These are phyloP conservation scores for Hypericum perforatum DNA, from an alignment of 345 rosid species.

Conservation along the genomic window DNA sequence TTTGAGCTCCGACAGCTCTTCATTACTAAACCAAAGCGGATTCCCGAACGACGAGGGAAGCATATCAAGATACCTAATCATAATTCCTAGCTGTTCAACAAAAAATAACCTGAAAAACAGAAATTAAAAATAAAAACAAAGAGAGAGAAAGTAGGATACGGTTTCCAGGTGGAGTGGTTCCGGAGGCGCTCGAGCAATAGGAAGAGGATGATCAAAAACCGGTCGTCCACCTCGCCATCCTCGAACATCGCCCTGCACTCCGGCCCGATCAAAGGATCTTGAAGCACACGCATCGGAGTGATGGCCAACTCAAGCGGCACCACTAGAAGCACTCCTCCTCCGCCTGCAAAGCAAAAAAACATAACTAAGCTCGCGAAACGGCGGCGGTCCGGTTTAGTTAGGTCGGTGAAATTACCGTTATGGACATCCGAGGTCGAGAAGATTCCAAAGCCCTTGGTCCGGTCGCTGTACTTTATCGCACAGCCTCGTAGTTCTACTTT, in stretches of 20 bases:
- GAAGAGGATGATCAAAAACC: slow-evolving; percentile 72
- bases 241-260: slow-evolving; percentile 78
- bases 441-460: slow-evolving; percentile 63
- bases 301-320: slow-evolving; percentile 80
- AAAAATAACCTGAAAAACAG: background rate
- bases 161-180: slow-evolving; percentile 73
- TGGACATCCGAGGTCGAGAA: slow-evolving; percentile 34
- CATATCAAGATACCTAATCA: slow-evolving; percentile 73
- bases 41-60: slow-evolving; percentile 72
- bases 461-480: slow-evolving; percentile 43
- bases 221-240: slow-evolving; percentile 77
- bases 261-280: slow-evolving; percentile 81
- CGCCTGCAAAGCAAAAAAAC: background rate
- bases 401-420: slow-evolving; percentile 27
- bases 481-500: slow-evolving; percentile 66
- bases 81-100: slow-evolving; percentile 8
- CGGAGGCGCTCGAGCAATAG: slow-evolving; percentile 74
- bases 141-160: slow-evolving; percentile 27
- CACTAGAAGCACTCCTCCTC: slow-evolving; percentile 59
- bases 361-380: background rate
- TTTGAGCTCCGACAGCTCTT: slow-evolving; percentile 61
- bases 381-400: background rate
- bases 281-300: slow-evolving; percentile 94
- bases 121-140: background rate
- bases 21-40: slow-evolving; percentile 83